A percentile compares a stretch with the other conserved stretches of the same genome.
These are phyloP conservation scores for Aplosporella prunicola DNA, from an alignment of 2,329 filamentous ascomycete species.

Conservation along the genomic window DNA sequence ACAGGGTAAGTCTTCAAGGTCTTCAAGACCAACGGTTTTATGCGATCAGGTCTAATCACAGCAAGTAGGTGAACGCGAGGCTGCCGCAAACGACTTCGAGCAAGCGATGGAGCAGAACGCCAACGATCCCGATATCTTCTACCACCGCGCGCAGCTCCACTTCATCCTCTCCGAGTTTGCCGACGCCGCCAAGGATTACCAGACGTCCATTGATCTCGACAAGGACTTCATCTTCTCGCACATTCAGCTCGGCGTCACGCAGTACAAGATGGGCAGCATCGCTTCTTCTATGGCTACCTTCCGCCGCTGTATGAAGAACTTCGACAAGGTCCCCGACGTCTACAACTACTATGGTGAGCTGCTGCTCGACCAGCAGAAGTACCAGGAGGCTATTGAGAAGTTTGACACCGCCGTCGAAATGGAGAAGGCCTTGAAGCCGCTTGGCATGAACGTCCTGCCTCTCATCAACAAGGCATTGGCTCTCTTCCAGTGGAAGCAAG, in stretches of 20 bases:
- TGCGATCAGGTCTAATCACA: background rate
- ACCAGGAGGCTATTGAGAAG: conserved; percentile 89
- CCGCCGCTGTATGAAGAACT: conserved; percentile 96
- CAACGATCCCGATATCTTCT: conserved; percentile 93
- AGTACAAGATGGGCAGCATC: conserved; percentile 99
- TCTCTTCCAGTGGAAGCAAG: conserved; percentile 96
- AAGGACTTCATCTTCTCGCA: conserved; percentile 97
- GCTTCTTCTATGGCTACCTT: conserved; percentile 98
- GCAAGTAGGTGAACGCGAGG: conserved; percentile 62
- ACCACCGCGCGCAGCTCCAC: conserved; percentile 95
- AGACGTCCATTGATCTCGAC: conserved; percentile 97
- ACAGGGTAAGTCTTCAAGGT: conserved; percentile 59
- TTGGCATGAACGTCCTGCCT: conserved; percentile 94
- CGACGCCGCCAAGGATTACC: conserved; percentile 94
- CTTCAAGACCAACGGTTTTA: background rate
- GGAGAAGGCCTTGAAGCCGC: conserved; percentile 88
- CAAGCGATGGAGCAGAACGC: conserved; percentile 75
- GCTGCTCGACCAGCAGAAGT: conserved; percentile 92
- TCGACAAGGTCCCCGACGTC: conserved; percentile 89
- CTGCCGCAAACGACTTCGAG: conserved; percentile 79
- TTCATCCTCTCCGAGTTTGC: conserved; percentile 94
- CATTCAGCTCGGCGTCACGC: conserved; percentile 96
- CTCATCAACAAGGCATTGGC: conserved; percentile 98
- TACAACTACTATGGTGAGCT: conserved; percentile 99
- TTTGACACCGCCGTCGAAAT: conserved; percentile 98